Evolutionary conservation across 2,329 filamentous ascomycete species (phyloP), one percentile per base, ranked within the genome.

Genomic region (Pestalotiopsis sp.): DNA sequence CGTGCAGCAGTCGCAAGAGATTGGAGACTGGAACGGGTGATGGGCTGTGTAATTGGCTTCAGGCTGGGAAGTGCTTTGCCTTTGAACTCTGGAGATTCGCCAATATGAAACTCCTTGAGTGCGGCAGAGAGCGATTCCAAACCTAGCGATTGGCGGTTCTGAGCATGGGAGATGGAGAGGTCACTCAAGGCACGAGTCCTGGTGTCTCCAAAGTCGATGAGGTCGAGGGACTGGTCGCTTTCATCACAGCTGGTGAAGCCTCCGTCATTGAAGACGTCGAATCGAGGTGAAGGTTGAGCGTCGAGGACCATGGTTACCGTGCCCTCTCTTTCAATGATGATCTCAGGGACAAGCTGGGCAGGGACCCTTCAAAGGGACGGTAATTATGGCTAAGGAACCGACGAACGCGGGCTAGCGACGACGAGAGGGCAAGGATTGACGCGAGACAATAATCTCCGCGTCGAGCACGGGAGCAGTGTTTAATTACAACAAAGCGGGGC

Each of bases 61-160:
- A 38, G 61, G n/a, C 63, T 65, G 68, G 67, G 70, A 49, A 71
- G 59, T 20, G 68, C 52, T 31, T 68, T 69, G 41, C 59, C 60
- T 13, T 70, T 66, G 59, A 68, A 69, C 63, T 74, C 67, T 52
- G 66, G 68, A 58, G 49, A 65, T 25, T 68, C 69, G 17, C 69
- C 65, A 66, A 73, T 70, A 68, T 79, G 78, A 63, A 82, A 75
- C 67, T 77, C 76, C 68, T 76, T 72, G 12, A 81, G 73, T 27
- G 78, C 73, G n/a, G 73, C 68, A 58, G 78, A 74, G 41, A 82
- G 71, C 14, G 76, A 75, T 14, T 81, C 78, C 64, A 79, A 68
- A 41, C 27, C 59, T 41, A 23, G 13, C 17, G 70, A 61, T 68
- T 70, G 70, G 14, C 69, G 72, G 62, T 79, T 79, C 65, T 78